Conservation (phyloP, 441 rosid species). For the Populus trichocarpa region DNA sequence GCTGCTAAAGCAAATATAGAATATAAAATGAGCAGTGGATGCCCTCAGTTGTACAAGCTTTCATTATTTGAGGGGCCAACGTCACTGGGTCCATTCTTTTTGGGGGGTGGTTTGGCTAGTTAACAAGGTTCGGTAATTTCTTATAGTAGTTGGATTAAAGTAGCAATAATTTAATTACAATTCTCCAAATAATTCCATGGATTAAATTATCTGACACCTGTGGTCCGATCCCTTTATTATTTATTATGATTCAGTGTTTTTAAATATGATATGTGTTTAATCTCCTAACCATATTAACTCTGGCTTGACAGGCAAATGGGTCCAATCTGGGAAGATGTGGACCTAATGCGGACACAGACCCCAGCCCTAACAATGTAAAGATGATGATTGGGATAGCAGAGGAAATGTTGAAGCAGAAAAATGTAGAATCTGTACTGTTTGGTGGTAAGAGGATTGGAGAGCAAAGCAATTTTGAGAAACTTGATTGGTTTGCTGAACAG, state of each 20-base stretch:
- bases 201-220: background rate
- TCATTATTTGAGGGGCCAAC: background rate
- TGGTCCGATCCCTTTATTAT: background rate
- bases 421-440: slow-evolving; percentile 85
- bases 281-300: slow-evolving; percentile 12
- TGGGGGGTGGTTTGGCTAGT: background rate
- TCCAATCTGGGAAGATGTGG: slow-evolving; percentile 62
- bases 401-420: slow-evolving; percentile 91
- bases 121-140: background rate
- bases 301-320: slow-evolving; percentile 69
- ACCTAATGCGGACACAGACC: slow-evolving; percentile 68
- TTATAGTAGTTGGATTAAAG: background rate
- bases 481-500: slow-evolving; percentile 80
- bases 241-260: background rate
- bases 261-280: background rate
- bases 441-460: slow-evolving; percentile 76
- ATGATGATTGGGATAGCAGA: slow-evolving; percentile 68
- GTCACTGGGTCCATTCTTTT: background rate
- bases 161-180: background rate
- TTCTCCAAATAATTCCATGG: too few species aligned
- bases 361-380: slow-evolving; percentile 65
- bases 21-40: background rate
- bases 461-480: slow-evolving; percentile 72
- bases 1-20: background rate
- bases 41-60: background rate